Evolutionary conservation across 2,329 filamentous ascomycete genomes (phyloP).

Genomic region (Exophiala spinifera): DNA sequence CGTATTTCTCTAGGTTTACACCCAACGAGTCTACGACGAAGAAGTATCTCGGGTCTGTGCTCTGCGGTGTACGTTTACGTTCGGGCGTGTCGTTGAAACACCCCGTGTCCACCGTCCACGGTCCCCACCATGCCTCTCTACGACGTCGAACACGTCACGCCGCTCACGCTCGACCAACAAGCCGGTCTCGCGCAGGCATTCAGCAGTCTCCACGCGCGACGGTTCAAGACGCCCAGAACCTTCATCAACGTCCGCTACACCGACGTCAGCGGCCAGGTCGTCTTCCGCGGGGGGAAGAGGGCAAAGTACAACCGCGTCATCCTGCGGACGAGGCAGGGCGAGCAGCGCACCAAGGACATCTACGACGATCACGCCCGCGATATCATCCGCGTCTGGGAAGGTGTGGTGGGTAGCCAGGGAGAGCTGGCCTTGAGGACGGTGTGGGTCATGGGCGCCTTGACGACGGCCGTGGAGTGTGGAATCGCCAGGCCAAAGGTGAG

Average conservation of each 20-base stretch:
- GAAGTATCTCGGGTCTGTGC: too few species aligned
- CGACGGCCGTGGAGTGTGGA: conserved; percentile 20
- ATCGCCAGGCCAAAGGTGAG: conserved; percentile 20
- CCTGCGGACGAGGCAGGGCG: conserved; percentile 11
- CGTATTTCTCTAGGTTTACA: too few species aligned
- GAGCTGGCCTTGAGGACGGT: conserved; percentile 15
- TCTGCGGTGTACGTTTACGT: too few species aligned
- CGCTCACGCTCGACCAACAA: conserved; percentile 12
- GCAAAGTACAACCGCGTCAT: conserved; percentile 19
- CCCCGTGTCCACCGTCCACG: too few species aligned
- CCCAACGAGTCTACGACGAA: too few species aligned
- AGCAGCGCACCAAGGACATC: conserved; percentile 14
- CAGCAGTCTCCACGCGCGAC: conserved; percentile 11
- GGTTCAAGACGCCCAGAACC: conserved; percentile 14
- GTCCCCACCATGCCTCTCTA: conserved; percentile 14
- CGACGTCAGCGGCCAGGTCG: conserved; percentile 9
- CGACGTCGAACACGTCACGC: conserved; percentile 19
- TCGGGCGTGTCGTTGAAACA: too few species aligned
- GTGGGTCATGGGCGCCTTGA: conserved; percentile 19
- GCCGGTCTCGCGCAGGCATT: conserved; percentile 10
- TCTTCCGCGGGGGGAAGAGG: conserved; percentile 14
- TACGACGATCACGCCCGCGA: conserved; percentile 22
- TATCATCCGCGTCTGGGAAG: conserved; percentile 11
- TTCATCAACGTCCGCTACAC: conserved; percentile 22
- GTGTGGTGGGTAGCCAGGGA: neutral